A percentile compares a stretch with the other conserved stretches of the same genome.
These are phyloP conservation scores for Fagopyrum tataricum DNA, from an alignment of 148 eudicot genomes.

Conservation along the genomic window DNA sequence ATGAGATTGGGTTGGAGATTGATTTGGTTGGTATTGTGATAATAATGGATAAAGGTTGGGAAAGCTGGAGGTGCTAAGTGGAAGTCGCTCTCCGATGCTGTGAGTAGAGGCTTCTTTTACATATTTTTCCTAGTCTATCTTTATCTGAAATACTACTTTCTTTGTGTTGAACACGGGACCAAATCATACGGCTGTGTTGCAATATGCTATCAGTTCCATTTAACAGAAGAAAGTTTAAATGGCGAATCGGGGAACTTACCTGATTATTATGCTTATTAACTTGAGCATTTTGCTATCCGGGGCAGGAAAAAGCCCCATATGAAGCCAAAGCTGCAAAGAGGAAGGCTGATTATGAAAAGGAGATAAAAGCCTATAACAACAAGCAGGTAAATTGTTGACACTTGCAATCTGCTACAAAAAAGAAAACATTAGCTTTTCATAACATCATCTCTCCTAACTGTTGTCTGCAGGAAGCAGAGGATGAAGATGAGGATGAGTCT, in stretches of 20 bases:
- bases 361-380: constrained; percentile 45
- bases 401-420: neutral
- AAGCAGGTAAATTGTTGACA: constrained; percentile 39
- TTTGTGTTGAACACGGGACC: neutral
- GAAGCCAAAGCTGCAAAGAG: constrained; percentile 59
- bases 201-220: neutral
- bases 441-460: neutral
- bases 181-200: neutral
- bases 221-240: neutral
- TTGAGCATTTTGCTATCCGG: constrained; percentile 11
- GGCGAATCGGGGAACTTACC: neutral
- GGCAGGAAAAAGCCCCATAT: constrained; percentile 57
- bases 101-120: constrained; percentile 22
- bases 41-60: constrained; percentile 36
- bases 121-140: neutral
- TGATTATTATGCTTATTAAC: neutral
- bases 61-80: constrained; percentile 79
- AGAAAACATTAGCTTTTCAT: neutral
- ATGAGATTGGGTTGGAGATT: neutral
- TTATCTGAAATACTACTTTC: neutral
- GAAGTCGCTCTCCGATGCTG: constrained; percentile 50
- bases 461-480: constrained; percentile 32
- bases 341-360: constrained; percentile 47
- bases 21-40: neutral
- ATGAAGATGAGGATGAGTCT: constrained; percentile 44